Conservation (phyloP, 148 eudicot species). For the Euryodendron excelsum region DNA sequence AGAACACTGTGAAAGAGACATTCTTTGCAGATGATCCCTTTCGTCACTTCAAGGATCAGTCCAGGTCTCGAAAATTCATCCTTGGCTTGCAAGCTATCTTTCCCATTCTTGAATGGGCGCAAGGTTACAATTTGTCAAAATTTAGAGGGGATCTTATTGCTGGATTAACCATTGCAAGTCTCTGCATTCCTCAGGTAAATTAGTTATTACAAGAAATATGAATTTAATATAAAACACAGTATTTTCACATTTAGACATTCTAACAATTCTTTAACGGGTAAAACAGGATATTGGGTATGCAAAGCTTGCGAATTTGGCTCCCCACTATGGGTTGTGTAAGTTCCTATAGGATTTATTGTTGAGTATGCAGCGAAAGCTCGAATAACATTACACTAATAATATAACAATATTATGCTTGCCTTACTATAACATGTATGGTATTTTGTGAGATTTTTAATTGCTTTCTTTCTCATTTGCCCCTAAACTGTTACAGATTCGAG, state of each 20-base stretch:
- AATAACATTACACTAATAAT: too few species aligned
- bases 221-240: not conserved
- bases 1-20: conserved; percentile 41
- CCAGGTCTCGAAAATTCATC: conserved; percentile 39
- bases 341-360: not conserved
- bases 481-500: conserved; percentile 49
- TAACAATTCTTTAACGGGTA: not conserved
- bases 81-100: conserved; percentile 68
- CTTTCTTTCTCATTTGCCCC: not conserved
- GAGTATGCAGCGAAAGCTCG: too few species aligned
- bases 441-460: not conserved
- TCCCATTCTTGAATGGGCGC: conserved; percentile 72
- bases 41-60: conserved; percentile 58
- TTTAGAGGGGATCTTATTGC: conserved; percentile 68
- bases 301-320: conserved; percentile 64
- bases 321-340: conserved; percentile 59
- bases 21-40: conserved; percentile 71
- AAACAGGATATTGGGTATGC: conserved; percentile 74
- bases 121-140: conserved; percentile 40
- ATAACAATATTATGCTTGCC: conserved; percentile 2
- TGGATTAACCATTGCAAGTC: conserved; percentile 78
- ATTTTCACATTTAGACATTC: not conserved
- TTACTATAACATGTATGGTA: not conserved
- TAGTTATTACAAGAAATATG: not conserved
- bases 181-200: conserved; percentile 75